Conservation (phyloP, 2,329 filamentous ascomycete genomes). For the Calcarisporium arbuscula region DNA sequence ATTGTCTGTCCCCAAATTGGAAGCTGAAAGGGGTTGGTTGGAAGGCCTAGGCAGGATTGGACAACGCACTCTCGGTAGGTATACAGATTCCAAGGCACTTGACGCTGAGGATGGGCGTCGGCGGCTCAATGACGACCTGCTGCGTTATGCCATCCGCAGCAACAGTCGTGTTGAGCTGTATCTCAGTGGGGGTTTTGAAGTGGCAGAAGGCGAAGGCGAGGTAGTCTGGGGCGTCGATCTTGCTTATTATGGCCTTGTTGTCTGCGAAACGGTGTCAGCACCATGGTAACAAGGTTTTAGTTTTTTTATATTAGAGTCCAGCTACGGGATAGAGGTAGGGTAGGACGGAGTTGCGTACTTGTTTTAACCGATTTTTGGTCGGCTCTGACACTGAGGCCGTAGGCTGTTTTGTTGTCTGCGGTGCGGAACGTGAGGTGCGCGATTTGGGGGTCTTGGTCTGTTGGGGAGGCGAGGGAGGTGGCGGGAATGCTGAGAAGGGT, state of each 20-base stretch:
- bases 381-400: slow-evolving; percentile 33
- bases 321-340: background rate
- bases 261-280: too few species aligned
- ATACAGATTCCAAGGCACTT: slow-evolving; percentile 37
- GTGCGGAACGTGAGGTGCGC: slow-evolving; percentile 39
- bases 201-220: slow-evolving; percentile 34
- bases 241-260: slow-evolving; percentile 29
- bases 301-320: too few species aligned
- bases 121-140: slow-evolving; percentile 37
- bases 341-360: slow-evolving; percentile 19
- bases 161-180: slow-evolving; percentile 19
- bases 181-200: slow-evolving; percentile 29
- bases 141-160: slow-evolving; percentile 23
- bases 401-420: slow-evolving; percentile 27
- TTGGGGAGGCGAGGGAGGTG: slow-evolving; percentile 5
- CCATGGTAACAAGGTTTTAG: too few species aligned
- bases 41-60: background rate
- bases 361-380: slow-evolving; percentile 32
- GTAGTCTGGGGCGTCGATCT: slow-evolving; percentile 38
- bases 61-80: slow-evolving; percentile 26
- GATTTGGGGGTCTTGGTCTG: slow-evolving; percentile 23
- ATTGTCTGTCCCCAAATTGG: background rate
- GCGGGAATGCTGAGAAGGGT: slow-evolving; percentile 8
- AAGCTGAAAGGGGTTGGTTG: too few species aligned
- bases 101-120: slow-evolving; percentile 35